Evolutionary conservation across 139 green algal genomes (phyloP), one percentile per base, ranked within the genome.

Genomic region (Coelastrella sp.): DNA sequence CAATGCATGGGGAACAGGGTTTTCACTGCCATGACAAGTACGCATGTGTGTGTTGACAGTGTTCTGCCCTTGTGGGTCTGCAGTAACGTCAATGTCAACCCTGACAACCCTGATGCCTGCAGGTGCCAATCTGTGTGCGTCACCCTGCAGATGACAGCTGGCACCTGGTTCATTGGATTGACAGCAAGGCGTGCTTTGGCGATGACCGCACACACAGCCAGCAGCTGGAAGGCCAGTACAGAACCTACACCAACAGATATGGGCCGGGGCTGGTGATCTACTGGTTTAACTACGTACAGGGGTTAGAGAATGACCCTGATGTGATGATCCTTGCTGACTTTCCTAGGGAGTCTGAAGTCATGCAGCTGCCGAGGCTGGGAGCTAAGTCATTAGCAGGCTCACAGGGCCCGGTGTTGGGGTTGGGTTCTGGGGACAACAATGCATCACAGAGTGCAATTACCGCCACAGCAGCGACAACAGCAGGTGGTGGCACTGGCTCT

Each of bases 131-230:
- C 16, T 14, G 92, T 97, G 66, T 13, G 90, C 97, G 60, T 54
- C 94, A 93, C 3, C 57, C 54, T 4, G 47, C 68, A 4, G 23
- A 56, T n/a, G 32, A 56, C 57, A 54, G 4, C 4, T 94, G 90
- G 90, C 92, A 90, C 11, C 75, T 98, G 0, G 95, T 99, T 19
- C 93, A 96, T 85, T 99, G 97, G 97, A 97, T 99, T 78, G 97
- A 99, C 95, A 97, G 94, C 96, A 99, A 99, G 93, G 97, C 97
- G 14, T 97, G 95, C 10, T 99, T 99, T 96, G 96, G 96, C 3
- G 96, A 98, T 88, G 93, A 95, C 17, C 90, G 93, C 60, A 94
- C 88, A 20, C 96, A 98, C 89, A 84, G 88, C 80, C 80, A 94
- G 85, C 93, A 96, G 85, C 66, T 94, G n/a, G 90, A 92, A 71